Base-by-base conservation (phyloP, 2,329 filamentous ascomycete genomes). In the Aspergillus novoparasiticus region DNA sequence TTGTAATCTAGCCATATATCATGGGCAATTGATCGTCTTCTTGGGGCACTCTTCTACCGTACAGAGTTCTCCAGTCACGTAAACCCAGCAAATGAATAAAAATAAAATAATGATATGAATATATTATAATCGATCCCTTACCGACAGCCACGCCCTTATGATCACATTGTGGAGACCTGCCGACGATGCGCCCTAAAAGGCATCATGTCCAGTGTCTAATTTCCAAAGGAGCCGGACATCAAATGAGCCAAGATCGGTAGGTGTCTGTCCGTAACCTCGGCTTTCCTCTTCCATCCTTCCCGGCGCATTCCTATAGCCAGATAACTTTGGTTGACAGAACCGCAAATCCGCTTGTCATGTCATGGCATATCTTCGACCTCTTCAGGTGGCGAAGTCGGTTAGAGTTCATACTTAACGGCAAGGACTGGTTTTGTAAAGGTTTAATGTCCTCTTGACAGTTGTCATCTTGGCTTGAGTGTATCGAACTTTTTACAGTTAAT, bases 201-300 rank as follows among this genome's bases (percentile, higher is more conserved):
- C n/a, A 34, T 36, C 21, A 10, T 23, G 32, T 36, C 57, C 34
- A 48, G 57, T 61, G 54, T 45, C 54, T 21, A 45, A 36, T 39
- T 54, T 39, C 51, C 51, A 32, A 54, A 54, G 12, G 51, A 36
- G 26, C 23, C 32, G 14, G n/a, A 36, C 26, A 53, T 55, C 34
- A 48, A 34, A 55, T 46, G 41, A 9, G 50, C 51, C 32, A 54
- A 54, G 51, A 39, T 14, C n/a, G 51, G 51, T 54, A 36, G 48
- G 28, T 28, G 26, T 5, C 60, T 46, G 39, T 21, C 14, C 32
- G 11, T 41, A 51, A 30, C 58, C 57, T 61, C 66, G 66, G 65
- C 55, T 68, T 67, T 61, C 66, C 66, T 58, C 28, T 67, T 68
- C 50, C 63, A 67, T 67, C 61, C 8, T 62, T 63, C 39, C 66